Evolutionary conservation across 2,329 filamentous ascomycete genomes (phyloP).

Genomic region (Verticillium zaregamsianum): DNA sequence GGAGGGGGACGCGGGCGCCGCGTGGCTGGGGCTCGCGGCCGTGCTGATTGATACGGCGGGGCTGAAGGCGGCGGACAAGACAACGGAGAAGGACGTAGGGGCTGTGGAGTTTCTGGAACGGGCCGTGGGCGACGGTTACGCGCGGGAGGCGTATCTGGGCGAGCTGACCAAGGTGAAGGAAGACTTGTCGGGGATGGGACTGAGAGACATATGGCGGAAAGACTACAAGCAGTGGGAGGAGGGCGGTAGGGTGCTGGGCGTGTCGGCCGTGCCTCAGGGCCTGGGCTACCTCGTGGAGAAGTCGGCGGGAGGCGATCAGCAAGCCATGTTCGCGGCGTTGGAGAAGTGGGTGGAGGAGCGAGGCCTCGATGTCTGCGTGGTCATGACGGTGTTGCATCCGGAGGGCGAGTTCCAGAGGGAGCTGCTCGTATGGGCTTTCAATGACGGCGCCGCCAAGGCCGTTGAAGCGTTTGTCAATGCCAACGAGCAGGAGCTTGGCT

Average conservation of each 20-base stretch:
- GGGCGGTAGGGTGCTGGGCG: slow-evolving; percentile 55
- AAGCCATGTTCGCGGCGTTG: slow-evolving; percentile 44
- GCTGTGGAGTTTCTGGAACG: slow-evolving; percentile 57
- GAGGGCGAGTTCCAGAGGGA: slow-evolving; percentile 59
- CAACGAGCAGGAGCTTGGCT: slow-evolving; percentile 43
- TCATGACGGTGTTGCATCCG: slow-evolving; percentile 65
- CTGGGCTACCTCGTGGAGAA: slow-evolving; percentile 51
- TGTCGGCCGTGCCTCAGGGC: slow-evolving; percentile 57
- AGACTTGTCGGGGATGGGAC: slow-evolving; percentile 55
- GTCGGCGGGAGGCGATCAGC: slow-evolving; percentile 41
- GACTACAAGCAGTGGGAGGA: slow-evolving; percentile 81
- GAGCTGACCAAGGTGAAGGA: slow-evolving; percentile 62
- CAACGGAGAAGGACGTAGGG: slow-evolving; percentile 55
- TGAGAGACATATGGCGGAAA: slow-evolving; percentile 70
- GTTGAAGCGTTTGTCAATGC: slow-evolving; percentile 49
- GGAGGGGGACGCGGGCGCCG: slow-evolving; percentile 53
- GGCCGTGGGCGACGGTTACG: slow-evolving; percentile 25
- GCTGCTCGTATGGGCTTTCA: slow-evolving; percentile 62
- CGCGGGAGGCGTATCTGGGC: slow-evolving; percentile 50
- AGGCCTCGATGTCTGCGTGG: slow-evolving; percentile 54
- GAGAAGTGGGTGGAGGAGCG: slow-evolving; percentile 51
- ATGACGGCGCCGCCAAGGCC: slow-evolving; percentile 41
- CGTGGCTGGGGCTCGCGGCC: slow-evolving; percentile 63
- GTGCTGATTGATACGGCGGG: slow-evolving; percentile 72
- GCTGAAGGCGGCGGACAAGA: slow-evolving; percentile 59